Conservation (phyloP, 441 rosid genomes). For the Flueggea neowawraea region DNA sequence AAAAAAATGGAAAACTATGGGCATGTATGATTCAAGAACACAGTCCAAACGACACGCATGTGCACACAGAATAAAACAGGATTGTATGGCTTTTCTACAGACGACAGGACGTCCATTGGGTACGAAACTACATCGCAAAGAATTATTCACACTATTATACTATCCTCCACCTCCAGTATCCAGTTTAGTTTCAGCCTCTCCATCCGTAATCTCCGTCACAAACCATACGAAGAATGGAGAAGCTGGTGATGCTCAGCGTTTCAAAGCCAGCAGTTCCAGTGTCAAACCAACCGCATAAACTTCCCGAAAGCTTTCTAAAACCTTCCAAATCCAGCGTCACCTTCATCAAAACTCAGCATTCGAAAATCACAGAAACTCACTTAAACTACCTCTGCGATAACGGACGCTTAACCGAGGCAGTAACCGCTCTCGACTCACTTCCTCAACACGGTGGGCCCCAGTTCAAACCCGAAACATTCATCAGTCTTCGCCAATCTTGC, state of each 20-base stretch:
- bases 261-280: constrained; percentile 36
- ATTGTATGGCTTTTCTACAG: too few species aligned
- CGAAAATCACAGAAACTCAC: constrained; percentile 26
- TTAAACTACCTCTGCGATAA: constrained; percentile 43
- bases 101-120: too few species aligned
- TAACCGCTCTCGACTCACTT: constrained; percentile 46
- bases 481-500: constrained; percentile 57
- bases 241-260: constrained; percentile 36
- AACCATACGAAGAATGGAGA: constrained; percentile 41
- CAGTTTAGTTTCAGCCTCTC: too few species aligned
- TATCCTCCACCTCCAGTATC: too few species aligned
- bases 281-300: constrained; percentile 30
- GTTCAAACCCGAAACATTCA: constrained; percentile 49
- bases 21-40: too few species aligned
- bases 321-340: constrained; percentile 21
- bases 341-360: constrained; percentile 21
- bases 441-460: constrained; percentile 46
- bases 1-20: too few species aligned
- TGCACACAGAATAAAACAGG: too few species aligned
- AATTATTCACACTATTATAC: too few species aligned
- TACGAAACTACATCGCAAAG: too few species aligned
- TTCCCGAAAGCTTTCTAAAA: constrained; percentile 23
- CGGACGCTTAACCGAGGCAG: constrained; percentile 58
- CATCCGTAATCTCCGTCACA: background rate
- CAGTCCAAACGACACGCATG: too few species aligned